phyloP scores from a whole-genome alignment of 2,329 filamentous ascomycete genomes.

The Nigrograna mackinnonii region DNA sequence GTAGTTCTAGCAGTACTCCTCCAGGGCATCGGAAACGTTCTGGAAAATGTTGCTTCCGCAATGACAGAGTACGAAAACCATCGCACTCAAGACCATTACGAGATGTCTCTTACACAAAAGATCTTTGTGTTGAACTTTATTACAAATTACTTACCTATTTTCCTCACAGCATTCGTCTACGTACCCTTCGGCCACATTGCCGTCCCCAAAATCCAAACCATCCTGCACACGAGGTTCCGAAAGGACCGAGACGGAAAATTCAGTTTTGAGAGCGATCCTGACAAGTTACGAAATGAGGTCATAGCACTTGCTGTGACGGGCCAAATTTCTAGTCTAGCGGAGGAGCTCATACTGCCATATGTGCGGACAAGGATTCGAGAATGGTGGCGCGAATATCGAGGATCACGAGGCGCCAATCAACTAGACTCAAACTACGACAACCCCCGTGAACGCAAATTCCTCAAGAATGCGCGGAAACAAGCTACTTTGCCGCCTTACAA shows the following conservation, averaged over 20 bases:
- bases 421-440: slow-evolving; percentile 18
- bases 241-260: slow-evolving; percentile 11
- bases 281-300: slow-evolving; percentile 35
- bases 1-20: slow-evolving; percentile 31
- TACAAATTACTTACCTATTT: slow-evolving; percentile 45
- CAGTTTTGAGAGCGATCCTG: slow-evolving; percentile 27
- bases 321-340: slow-evolving; percentile 30
- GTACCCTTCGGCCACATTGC: slow-evolving; percentile 77
- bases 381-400: slow-evolving; percentile 33
- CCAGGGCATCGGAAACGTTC: slow-evolving; percentile 30
- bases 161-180: slow-evolving; percentile 92
- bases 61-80: slow-evolving; percentile 40
- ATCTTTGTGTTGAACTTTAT: slow-evolving; percentile 38
- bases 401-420: slow-evolving; percentile 1
- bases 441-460: slow-evolving; percentile 30
- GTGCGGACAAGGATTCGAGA: slow-evolving; percentile 28
- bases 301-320: slow-evolving; percentile 38
- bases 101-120: slow-evolving; percentile 39
- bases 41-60: slow-evolving; percentile 27
- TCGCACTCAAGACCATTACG: slow-evolving; percentile 31
- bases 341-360: slow-evolving; percentile 34
- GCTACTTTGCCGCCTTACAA: slow-evolving; percentile 31
- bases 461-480: slow-evolving; percentile 31
- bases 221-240: slow-evolving; percentile 19
- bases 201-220: slow-evolving; percentile 24